Base-by-base conservation (phyloP, 345 rosid species). In the Eucalyptus tenuipes region DNA sequence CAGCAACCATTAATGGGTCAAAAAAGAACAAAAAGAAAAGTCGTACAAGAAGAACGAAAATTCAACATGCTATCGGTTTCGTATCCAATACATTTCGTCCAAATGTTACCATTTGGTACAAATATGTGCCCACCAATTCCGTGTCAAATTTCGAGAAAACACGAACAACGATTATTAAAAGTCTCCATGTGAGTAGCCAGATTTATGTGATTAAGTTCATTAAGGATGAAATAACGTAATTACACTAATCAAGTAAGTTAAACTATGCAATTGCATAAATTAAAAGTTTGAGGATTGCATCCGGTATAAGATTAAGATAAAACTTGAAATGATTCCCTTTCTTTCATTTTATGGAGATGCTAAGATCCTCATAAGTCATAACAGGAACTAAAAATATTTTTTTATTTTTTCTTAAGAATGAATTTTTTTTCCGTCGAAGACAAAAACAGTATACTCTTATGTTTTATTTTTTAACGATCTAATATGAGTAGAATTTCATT, bases 1-100 rank as follows among this genome's bases (percentile, higher is more conserved):
- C 79, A 95, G 93, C 10, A 97, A 93, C 96, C 99, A 96, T 84
- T 96, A 85, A 82, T 37, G n/a, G n/a, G 0, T 20, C 10, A 52
- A 1, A 52, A 47, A 24, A 47, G 27, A 49, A 27, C 4, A 59
- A 27, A 42, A 47, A 47, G n/a, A 25, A 59, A 59, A 59, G n/a
- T 59, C 15, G 15, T 59, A 27, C 31, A 11, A 59, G 31, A 59
- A 59, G 66, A 59, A 59, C n/a, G 66, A 59, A 25, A 59, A 27
- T 27, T 25, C 14, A 59, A 13, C 12, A 59, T 5, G 4, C 66
- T 59, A 59, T 59, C n/a, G 4, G 29, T 27, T 59, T 27, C 14
- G 14, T 12, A 25, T 59, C 66, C n/a, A 25, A 59, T 59, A 59
- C 1, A 59, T 59, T 27, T 27, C 66, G 15, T 59, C 68, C 68